Percentiles rank a stretch among this genome's conserved stretches.
phyloP scores from a whole-genome alignment of 495 filamentous ascomycete species.

The Daldinia concentrica region DNA sequence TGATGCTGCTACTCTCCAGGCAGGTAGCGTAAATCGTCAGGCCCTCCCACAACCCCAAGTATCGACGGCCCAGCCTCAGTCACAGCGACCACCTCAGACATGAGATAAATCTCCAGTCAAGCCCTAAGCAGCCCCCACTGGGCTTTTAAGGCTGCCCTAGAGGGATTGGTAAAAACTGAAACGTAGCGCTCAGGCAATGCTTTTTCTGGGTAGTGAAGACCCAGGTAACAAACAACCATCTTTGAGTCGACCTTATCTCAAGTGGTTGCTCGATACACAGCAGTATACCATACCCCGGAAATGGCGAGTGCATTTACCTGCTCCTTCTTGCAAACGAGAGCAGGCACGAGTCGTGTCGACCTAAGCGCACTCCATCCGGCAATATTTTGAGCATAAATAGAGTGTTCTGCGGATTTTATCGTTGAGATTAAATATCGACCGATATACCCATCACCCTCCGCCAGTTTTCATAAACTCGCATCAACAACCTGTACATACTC shows the following conservation, averaged over 20 bases:
- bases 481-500: slow-evolving; percentile 32
- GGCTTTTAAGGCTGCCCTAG: background rate
- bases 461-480: slow-evolving; percentile 3
- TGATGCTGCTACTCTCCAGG: slow-evolving; percentile 33
- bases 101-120: background rate
- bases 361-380: background rate
- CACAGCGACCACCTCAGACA: slow-evolving; percentile 8
- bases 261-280: background rate
- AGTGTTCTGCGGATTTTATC: slow-evolving; percentile 2
- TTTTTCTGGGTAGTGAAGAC: background rate
- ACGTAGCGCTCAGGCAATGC: background rate
- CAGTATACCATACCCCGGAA: background rate
- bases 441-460: slow-evolving; percentile 9
- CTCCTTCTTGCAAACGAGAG: background rate
- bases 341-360: background rate
- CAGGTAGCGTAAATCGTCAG: slow-evolving; percentile 28
- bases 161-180: background rate
- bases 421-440: background rate
- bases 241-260: background rate
- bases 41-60: slow-evolving; percentile 52
- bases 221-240: background rate
- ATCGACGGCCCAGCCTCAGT: slow-evolving; percentile 45
- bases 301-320: background rate
- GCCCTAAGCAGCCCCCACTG: background rate
- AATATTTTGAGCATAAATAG: background rate